A percentile compares a stretch with the other conserved stretches of the same genome.
Conservation (phyloP, 805 yeast genomes). For the Yamadazyma scolyti region DNA sequence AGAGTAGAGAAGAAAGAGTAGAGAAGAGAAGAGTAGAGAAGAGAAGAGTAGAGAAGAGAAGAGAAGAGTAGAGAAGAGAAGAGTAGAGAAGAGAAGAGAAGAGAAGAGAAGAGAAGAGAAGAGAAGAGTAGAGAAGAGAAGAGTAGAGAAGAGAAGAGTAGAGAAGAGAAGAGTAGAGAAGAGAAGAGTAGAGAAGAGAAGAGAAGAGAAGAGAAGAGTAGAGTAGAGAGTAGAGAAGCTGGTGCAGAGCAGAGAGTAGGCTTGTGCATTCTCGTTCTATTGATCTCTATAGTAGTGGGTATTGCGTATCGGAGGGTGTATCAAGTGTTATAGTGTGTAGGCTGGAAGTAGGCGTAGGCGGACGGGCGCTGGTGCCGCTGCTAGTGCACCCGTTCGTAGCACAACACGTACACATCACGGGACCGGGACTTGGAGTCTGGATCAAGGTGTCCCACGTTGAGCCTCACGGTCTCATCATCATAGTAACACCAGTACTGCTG, state of each 20-base stretch:
- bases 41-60: conserved; percentile 41
- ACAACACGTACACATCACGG: conserved; percentile 64
- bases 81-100: conserved; percentile 5
- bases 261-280: too few species aligned
- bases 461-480: conserved; percentile 63
- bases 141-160: conserved; percentile 46
- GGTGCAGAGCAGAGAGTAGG: background rate
- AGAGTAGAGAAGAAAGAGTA: too few species aligned
- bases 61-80: conserved; percentile 25
- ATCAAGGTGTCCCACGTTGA: conserved; percentile 45
- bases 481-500: conserved; percentile 65
- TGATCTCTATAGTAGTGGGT: too few species aligned
- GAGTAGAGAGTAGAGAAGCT: too few species aligned
- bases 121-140: conserved; percentile 35
- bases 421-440: conserved; percentile 39
- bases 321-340: conserved; percentile 1
- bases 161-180: conserved; percentile 7
- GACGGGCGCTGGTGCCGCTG: too few species aligned
- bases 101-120: background rate
- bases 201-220: background rate
- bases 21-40: too few species aligned
- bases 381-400: conserved; percentile 51
- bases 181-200: conserved; percentile 17
- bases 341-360: too few species aligned
- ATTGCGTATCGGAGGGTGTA: background rate